A percentile compares a stretch with the other conserved stretches of the same genome.
These are phyloP conservation scores for Trypethelium eluteriae DNA, from an alignment of 495 filamentous ascomycete species.

Conservation along the genomic window DNA sequence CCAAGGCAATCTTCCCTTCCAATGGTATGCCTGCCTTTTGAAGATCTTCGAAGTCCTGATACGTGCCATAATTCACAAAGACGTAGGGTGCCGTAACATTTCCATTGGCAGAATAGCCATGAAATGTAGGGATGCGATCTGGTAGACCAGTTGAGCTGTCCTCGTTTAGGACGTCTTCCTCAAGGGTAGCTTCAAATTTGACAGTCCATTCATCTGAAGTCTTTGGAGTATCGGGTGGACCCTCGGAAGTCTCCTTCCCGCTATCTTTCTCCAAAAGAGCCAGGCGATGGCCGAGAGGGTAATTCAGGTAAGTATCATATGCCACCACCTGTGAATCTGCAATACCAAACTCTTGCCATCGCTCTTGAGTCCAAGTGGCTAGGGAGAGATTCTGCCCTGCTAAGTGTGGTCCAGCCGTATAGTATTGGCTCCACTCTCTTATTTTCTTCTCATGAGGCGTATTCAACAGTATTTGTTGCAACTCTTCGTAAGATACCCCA, in stretches of 20 bases:
- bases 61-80: constrained; percentile 85
- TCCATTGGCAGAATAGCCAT: constrained; percentile 86
- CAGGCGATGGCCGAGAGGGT: constrained; percentile 70
- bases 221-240: constrained; percentile 1
- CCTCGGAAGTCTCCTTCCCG: constrained; percentile 20
- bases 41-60: constrained; percentile 77
- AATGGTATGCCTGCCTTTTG: constrained; percentile 65
- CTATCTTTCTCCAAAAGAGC: constrained; percentile 59
- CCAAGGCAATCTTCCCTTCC: constrained; percentile 76
- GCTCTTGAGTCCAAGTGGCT: constrained; percentile 78
- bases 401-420: constrained; percentile 80
- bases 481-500: constrained; percentile 52
- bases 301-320: constrained; percentile 90
- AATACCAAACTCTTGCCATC: constrained; percentile 79
- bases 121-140: constrained; percentile 82
- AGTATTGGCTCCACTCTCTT: constrained; percentile 82
- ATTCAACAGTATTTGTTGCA: constrained; percentile 60
- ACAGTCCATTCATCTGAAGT: constrained; percentile 46
- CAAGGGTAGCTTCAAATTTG: constrained; percentile 68
- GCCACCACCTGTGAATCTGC: constrained; percentile 59
- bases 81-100: constrained; percentile 81
- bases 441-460: constrained; percentile 63
- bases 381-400: constrained; percentile 82
- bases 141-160: constrained; percentile 66
- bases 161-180: constrained; percentile 80